A percentile compares a stretch with the other conserved stretches of the same genome.
phyloP scores from a whole-genome alignment of 2,329 filamentous ascomycete genomes.

The Aspergillus nomiae region DNA sequence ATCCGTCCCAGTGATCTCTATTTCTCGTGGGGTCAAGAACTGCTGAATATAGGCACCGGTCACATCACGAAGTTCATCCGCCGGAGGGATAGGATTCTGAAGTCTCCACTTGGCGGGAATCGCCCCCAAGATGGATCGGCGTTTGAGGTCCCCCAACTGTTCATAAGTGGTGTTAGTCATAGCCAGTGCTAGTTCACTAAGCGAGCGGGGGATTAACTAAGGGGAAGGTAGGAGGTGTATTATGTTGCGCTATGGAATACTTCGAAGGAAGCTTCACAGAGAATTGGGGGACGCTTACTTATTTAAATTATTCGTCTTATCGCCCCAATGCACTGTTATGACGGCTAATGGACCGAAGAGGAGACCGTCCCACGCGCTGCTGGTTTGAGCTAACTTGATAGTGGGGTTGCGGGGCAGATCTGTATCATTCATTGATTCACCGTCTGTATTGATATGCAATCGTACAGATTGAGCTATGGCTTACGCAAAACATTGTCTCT shows the following conservation, averaged over 20 bases:
- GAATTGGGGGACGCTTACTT: not conserved
- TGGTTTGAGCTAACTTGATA: not conserved
- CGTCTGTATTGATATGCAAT: not conserved
- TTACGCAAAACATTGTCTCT: not conserved
- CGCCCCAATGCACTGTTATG: not conserved
- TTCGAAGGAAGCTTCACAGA: not conserved
- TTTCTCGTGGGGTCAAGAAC: slow-evolving; percentile 55
- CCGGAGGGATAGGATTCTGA: slow-evolving; percentile 47
- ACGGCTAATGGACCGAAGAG: not conserved
- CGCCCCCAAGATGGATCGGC: slow-evolving; percentile 53
- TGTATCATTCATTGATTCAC: not conserved
- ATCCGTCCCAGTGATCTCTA: slow-evolving; percentile 64
- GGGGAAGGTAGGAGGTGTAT: not conserved
- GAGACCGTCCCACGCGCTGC: not conserved
- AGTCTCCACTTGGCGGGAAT: slow-evolving; percentile 62
- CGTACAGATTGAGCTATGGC: not conserved
- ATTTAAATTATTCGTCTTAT: not conserved
- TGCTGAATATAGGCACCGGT: slow-evolving; percentile 60
- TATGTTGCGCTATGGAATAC: not conserved
- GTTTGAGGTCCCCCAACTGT: slow-evolving; percentile 53
- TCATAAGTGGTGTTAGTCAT: slow-evolving; percentile 49
- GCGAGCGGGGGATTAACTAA: not conserved
- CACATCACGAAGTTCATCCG: slow-evolving; percentile 57
- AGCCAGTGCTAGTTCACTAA: too few relatives aligned
- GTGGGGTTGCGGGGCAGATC: not conserved